Percentiles rank a stretch among this genome's conserved stretches.
Conservation (phyloP, 495 filamentous ascomycete genomes). For the Acidiella bohemica region DNA sequence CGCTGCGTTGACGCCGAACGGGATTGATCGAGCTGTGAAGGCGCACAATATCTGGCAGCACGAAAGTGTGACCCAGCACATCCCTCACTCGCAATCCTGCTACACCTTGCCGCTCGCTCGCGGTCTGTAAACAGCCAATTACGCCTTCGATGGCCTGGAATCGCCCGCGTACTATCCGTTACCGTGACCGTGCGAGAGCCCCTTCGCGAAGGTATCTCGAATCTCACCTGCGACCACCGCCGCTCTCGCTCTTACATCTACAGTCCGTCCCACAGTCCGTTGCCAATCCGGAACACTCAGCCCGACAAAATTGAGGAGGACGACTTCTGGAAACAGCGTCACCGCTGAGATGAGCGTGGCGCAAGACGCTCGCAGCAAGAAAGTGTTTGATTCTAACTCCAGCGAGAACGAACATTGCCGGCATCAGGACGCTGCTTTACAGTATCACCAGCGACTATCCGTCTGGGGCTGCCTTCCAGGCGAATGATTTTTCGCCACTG, state of each 20-base stretch:
- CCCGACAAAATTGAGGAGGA: constrained; percentile 46
- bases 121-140: constrained; percentile 49
- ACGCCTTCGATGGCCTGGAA: constrained; percentile 45
- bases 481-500: no score
- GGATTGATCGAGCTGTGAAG: constrained; percentile 46
- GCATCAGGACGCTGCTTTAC: constrained; percentile 5
- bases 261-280: constrained; percentile 32
- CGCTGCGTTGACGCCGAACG: constrained; percentile 48
- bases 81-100: constrained; percentile 51
- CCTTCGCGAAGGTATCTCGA: constrained; percentile 55
- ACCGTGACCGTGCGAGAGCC: constrained; percentile 52
- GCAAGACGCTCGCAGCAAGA: constrained; percentile 40
- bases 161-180: constrained; percentile 40
- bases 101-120: constrained; percentile 58
- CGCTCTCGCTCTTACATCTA: constrained; percentile 44
- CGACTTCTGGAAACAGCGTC: constrained; percentile 24
- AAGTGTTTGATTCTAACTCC: constrained; percentile 53
- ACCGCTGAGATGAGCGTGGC: constrained; percentile 29
- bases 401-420: constrained; percentile 34
- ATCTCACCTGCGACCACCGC: constrained; percentile 71
- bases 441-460: constrained; percentile 3
- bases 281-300: constrained; percentile 44
- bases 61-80: constrained; percentile 36
- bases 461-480: constrained; percentile 1
- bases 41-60: constrained; percentile 53